These are phyloP conservation scores for Nidula niveotomentosa DNA, from an alignment of 1,284 basidiomycete species.

Conservation along the genomic window DNA sequence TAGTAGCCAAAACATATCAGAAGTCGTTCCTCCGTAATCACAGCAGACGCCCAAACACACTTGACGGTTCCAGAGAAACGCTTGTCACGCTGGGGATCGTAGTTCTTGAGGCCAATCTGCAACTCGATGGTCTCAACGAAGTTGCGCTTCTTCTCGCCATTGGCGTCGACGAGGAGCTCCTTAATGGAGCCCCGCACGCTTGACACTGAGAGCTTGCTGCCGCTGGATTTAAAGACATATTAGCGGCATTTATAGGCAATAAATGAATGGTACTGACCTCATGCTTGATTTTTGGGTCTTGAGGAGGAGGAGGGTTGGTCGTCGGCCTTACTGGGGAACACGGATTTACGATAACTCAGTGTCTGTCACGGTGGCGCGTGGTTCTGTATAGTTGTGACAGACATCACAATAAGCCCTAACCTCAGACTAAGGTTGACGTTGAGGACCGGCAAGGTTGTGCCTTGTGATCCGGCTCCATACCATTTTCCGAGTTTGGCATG, in stretches of 20 bases:
- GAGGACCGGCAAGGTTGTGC: background rate
- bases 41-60: constrained; percentile 14
- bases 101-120: constrained; percentile 98
- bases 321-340: background rate
- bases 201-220: constrained; percentile 88
- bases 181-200: constrained; percentile 94
- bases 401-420: background rate
- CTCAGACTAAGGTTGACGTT: background rate
- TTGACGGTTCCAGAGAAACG: constrained; percentile 98
- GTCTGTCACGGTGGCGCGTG: background rate
- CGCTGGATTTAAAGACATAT: background rate
- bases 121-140: constrained; percentile 95
- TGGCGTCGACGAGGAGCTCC: constrained; percentile 67
- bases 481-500: background rate
- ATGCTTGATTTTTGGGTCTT: background rate
- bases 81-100: constrained; percentile 94
- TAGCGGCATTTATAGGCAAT: background rate
- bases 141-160: constrained; percentile 84
- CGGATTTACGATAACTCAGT: background rate
- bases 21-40: background rate
- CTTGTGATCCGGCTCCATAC: background rate
- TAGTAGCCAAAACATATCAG: constrained; percentile 25
- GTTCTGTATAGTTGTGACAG: background rate
- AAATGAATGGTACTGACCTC: background rate
- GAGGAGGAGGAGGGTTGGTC: background rate